Percentiles rank a stretch among this genome's conserved stretches.
These are phyloP conservation scores for Aureobasidium sp. DNA, from an alignment of 2,329 filamentous ascomycete species.

Conservation along the genomic window DNA sequence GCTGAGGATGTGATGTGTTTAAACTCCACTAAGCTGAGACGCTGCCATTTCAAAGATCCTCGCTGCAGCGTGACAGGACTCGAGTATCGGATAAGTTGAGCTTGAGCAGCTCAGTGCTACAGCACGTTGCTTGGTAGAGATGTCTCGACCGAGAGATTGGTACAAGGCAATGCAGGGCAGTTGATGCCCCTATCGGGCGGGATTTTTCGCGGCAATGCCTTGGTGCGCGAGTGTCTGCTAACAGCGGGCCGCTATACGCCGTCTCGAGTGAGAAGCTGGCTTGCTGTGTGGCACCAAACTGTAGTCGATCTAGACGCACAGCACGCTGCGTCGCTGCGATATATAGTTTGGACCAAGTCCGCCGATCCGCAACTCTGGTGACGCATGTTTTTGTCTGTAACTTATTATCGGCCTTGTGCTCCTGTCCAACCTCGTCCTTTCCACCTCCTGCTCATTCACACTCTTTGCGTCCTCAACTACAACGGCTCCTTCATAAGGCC, in stretches of 20 bases:
- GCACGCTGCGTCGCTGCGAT: background rate
- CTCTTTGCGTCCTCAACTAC: background rate
- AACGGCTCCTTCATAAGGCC: background rate
- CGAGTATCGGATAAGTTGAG: background rate
- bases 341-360: conserved; percentile 1
- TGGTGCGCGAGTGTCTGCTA: background rate
- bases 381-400: conserved; percentile 10
- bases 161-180: conserved; percentile 11
- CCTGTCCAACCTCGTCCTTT: background rate
- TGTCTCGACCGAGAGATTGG: background rate
- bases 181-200: conserved; percentile 6
- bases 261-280: background rate
- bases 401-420: conserved; percentile 13
- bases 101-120: background rate
- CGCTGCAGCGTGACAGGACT: background rate
- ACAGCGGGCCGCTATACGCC: conserved; percentile 2
- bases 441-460: background rate
- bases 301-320: conserved; percentile 8
- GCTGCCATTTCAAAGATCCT: background rate
- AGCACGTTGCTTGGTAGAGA: background rate
- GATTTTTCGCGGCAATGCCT: background rate
- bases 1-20: background rate
- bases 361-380: conserved; percentile 1
- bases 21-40: background rate
- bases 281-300: background rate